Evolutionary conservation across 257 asterid genomes (phyloP).

Genomic region (Nicotiana paniculata): DNA sequence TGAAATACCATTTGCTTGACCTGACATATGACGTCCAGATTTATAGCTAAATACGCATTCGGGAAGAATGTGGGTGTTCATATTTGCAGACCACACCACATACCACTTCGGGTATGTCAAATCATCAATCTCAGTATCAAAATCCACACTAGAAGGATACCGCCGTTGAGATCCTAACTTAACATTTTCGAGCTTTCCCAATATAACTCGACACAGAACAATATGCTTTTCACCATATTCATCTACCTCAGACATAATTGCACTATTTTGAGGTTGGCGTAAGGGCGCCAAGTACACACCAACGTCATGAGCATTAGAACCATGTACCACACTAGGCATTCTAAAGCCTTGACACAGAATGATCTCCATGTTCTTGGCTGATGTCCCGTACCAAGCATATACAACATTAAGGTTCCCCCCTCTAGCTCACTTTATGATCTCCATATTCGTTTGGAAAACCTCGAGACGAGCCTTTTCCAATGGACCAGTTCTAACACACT

Average conservation of each 20-base stretch:
- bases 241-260: conserved; percentile 40
- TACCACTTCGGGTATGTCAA: conserved; percentile 48
- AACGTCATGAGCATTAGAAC: conserved; percentile 27
- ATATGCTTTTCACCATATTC: conserved; percentile 64
- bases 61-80: conserved; percentile 56
- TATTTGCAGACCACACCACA: conserved; percentile 55
- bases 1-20: conserved; percentile 18
- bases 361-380: conserved; percentile 44
- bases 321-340: conserved; percentile 17
- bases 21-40: conserved; percentile 22
- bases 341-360: conserved; percentile 53
- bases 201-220: conserved; percentile 51
- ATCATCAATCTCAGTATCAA: conserved; percentile 77
- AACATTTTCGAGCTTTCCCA: conserved; percentile 58
- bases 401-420: conserved; percentile 52
- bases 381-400: conserved; percentile 65
- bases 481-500: conserved; percentile 29
- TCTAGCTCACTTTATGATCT: conserved; percentile 33
- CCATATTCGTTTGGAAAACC: conserved; percentile 41
- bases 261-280: conserved; percentile 36
- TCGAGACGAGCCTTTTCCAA: conserved; percentile 35
- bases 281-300: conserved; percentile 52
- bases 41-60: conserved; percentile 61
- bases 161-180: conserved; percentile 44
- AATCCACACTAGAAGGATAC: conserved; percentile 47